Evolutionary conservation across 305 asterid genomes (phyloP), one percentile per base, ranked within the genome.

Genomic region (Solanum aculeatissimum): DNA sequence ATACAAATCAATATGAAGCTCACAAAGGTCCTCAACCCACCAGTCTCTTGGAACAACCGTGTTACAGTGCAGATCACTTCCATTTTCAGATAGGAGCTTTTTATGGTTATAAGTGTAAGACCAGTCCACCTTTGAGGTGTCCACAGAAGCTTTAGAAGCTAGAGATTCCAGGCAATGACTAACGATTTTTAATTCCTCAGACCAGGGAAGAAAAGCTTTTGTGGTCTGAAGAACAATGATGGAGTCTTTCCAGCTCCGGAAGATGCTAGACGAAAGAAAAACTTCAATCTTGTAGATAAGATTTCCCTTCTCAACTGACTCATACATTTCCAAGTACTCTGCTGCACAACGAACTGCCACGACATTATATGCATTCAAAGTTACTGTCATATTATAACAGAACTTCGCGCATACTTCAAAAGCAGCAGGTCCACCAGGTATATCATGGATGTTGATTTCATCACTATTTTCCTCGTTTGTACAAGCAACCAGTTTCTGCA

Each of bases 11-110:
- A 93, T 87, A 54, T 87, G 94, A 79, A 95, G 98, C 43, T 93
- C 97, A 51, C 94, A 93, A 14, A 93, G 89, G 85, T 95, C 98
- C 85, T 95, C 97, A 2, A 90, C 96, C 98, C 98, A 95, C 98
- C 98, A 95, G 83, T 95, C 98, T 54, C 83, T 86, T 0, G 98
- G 98, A 80, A 92, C 97, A 43, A 93, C 91, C 23, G 91, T 93
- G n/a, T 92, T 89, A 91, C 91, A 92, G 27, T 83, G 89, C 1
- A 88, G 70, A n/a, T 91, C 95, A 27, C 85, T 85, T 72, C 89
- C 93, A 29, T 85, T 89, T 88, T 93, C 97, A 0, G 95, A 89
- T 5, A 88, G 86, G 23, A 90, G 92, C 83, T 92, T 90, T 78
- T 88, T 90, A 8, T 91, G 93, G 29, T 94, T 94, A 9, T 94